Evolutionary conservation across 1,284 basidiomycete species (phyloP), one percentile per base, ranked within the genome.

Genomic region (Mycena citricolor): DNA sequence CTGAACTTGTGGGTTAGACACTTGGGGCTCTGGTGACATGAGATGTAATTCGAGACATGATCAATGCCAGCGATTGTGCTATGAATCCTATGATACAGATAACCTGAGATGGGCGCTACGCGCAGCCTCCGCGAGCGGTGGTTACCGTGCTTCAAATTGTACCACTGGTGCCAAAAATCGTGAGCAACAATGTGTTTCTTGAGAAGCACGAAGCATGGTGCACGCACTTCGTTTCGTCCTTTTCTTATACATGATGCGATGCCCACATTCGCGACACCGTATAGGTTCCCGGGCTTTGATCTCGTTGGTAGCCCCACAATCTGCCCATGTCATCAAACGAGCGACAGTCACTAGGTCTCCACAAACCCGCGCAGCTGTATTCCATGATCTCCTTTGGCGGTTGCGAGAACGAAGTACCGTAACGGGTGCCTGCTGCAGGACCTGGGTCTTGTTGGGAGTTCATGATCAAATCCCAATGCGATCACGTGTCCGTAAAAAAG

Each of bases 221-320:
- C n/a, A 83, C 90, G 64, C 63, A 98, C 95, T 97, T 73, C 92
- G 77, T 63, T 84, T 91, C 16, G 94, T 97, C 58, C 95, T 74
- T 68, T 97, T 97, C 73, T 99, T 99, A 74, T 97, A 98, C 92
- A 99, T 97, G 65, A 99, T 94, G 53, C 95, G 84, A 66, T 97
- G 95, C 2, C 95, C 95, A 61, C 95, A 99, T 65, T 98, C 94
- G 58, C 90, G 80, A 70, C 95, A 99, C 45, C 95, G 86, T 58
- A 98, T 97, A 33, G 93, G 91, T 66, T 99, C 95, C 49, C 90
- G 74, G n/a, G 90, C 76, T 65, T 86, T 87, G 65, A 98, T 94
- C 60, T 90, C 84, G 64, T 97, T 97, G 69, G 90, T 89, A 3
- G 87, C 87, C 47, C 92, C 91, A 66, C 94, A 98, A 66, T 98